A percentile compares a stretch with the other conserved stretches of the same genome.
phyloP scores from a whole-genome alignment of 345 rosid genomes.

The Acer campestre region DNA sequence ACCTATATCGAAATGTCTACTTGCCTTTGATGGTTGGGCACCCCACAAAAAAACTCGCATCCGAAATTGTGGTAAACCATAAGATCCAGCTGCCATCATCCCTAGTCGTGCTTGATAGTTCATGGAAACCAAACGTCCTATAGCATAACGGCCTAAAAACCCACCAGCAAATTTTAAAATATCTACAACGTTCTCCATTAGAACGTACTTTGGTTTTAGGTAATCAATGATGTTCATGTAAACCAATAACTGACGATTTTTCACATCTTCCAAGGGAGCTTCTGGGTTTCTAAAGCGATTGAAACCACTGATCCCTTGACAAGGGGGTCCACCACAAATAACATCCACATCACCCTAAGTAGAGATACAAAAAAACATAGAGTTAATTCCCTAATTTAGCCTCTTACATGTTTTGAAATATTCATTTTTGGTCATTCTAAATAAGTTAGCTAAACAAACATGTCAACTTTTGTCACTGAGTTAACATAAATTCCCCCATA shows the following conservation, averaged over 20 bases:
- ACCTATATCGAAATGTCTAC: background rate
- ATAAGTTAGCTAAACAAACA: too few species aligned
- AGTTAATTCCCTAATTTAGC: too few species aligned
- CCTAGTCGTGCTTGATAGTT: conserved; percentile 51
- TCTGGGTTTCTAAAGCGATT: conserved; percentile 37
- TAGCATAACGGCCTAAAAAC: conserved; percentile 39
- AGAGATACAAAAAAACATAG: background rate
- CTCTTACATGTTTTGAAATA: too few species aligned
- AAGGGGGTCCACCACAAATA: conserved; percentile 50
- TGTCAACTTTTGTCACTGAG: too few species aligned
- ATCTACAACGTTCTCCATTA: conserved; percentile 61
- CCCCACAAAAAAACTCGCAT: conserved; percentile 56
- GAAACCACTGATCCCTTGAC: conserved; percentile 48
- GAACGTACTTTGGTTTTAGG: conserved; percentile 46
- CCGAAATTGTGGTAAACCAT: conserved; percentile 50
- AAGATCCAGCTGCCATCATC: conserved; percentile 48
- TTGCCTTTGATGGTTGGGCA: conserved; percentile 41
- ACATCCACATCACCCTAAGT: conserved; percentile 37
- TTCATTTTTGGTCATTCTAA: too few species aligned
- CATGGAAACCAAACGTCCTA: conserved; percentile 47
- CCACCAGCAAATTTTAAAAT: conserved; percentile 44
- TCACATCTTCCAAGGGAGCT: conserved; percentile 36
- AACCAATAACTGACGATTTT: conserved; percentile 35
- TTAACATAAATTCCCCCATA: too few species aligned
- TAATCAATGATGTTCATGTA: conserved; percentile 39